Conservation (phyloP, 352 stramenopile species). For the Thalassiosira exigua region DNA sequence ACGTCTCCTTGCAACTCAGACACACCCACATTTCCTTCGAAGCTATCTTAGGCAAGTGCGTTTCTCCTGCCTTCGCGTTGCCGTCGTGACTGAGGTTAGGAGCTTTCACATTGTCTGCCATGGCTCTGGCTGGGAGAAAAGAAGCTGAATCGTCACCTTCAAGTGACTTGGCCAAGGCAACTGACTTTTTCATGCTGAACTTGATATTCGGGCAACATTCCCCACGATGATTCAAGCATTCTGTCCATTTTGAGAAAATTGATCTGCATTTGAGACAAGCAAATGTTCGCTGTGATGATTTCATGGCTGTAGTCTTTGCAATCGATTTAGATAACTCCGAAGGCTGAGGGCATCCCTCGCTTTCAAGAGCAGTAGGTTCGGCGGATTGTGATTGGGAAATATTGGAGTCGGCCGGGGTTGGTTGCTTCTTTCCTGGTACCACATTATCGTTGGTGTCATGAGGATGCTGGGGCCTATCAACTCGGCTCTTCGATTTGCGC, state of each 20-base stretch:
- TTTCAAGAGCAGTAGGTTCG: too few relatives aligned
- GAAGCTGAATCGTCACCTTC: not conserved
- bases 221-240: not conserved
- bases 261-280: not conserved
- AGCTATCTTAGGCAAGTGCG: not conserved
- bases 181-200: not conserved
- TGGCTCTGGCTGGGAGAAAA: not conserved
- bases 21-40: not conserved
- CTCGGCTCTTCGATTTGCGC: too few relatives aligned
- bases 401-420: too few relatives aligned
- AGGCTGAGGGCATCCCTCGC: not conserved
- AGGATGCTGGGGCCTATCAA: too few relatives aligned
- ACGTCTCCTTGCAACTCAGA: not conserved
- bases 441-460: too few relatives aligned
- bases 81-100: too few relatives aligned
- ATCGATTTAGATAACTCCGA: too few relatives aligned
- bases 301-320: not conserved
- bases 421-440: too few relatives aligned
- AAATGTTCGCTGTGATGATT: not conserved
- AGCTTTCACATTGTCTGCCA: not conserved
- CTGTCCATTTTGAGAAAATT: not conserved
- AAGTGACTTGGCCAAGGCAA: not conserved
- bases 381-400: too few relatives aligned
- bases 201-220: slow-evolving; percentile 3
- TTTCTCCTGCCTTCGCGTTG: not conserved